phyloP scores from a whole-genome alignment of 1,284 basidiomycete genomes.

The Tilletia horrida region DNA sequence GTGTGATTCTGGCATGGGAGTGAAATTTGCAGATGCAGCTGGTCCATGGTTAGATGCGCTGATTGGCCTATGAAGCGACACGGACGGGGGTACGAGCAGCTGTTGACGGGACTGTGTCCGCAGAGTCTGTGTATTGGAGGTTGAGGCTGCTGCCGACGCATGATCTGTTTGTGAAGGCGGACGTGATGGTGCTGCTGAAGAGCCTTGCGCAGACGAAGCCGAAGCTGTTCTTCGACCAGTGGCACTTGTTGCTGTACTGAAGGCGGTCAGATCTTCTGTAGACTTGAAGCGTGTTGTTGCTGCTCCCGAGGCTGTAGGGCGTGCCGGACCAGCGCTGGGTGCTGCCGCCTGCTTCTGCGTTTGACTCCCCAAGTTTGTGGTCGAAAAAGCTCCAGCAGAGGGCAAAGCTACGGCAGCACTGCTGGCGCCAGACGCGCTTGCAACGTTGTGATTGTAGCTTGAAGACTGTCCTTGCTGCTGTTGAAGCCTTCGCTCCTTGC shows the following conservation, averaged over 20 bases:
- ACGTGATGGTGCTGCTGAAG: too few species aligned
- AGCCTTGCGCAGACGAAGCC: not conserved
- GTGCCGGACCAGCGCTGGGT: too few species aligned
- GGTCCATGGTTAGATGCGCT: too few species aligned
- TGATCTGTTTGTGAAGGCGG: not conserved
- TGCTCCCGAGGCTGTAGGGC: not conserved
- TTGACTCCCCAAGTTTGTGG: too few species aligned
- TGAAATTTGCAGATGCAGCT: too few species aligned
- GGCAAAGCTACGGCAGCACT: too few species aligned
- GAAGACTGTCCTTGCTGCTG: constrained; percentile 16
- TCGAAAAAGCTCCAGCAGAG: too few species aligned
- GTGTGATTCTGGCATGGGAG: not conserved
- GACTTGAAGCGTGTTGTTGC: not conserved
- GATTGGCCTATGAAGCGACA: too few species aligned
- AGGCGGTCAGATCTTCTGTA: not conserved
- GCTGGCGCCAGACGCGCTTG: too few species aligned
- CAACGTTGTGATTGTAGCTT: too few species aligned
- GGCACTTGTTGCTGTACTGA: not conserved
- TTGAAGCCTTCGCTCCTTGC: constrained; percentile 31
- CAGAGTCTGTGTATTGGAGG: not conserved
- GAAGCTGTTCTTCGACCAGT: constrained; percentile 1
- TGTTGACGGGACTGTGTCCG: not conserved
- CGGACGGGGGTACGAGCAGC: too few species aligned
- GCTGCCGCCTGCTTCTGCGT: too few species aligned
- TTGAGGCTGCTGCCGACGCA: not conserved